Conservation (phyloP, 352 stramenopile genomes). For the Pythium coloratum region DNA sequence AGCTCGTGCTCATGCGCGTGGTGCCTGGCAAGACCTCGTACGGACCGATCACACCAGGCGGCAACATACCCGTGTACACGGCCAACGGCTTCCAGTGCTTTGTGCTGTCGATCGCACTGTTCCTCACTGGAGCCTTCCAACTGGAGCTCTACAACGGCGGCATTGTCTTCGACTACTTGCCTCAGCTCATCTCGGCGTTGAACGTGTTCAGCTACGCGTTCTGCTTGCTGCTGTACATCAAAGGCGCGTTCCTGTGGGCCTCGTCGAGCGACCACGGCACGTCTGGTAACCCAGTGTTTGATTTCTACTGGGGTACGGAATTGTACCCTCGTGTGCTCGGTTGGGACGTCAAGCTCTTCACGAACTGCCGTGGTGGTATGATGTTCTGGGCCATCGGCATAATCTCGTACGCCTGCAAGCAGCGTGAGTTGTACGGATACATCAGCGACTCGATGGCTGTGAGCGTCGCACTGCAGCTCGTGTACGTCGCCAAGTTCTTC, state of each 20-base stretch:
- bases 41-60: constrained; percentile 82
- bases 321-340: constrained; percentile 93
- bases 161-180: constrained; percentile 89
- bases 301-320: constrained; percentile 98
- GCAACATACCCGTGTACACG: constrained; percentile 91
- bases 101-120: constrained; percentile 81
- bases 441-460: constrained; percentile 89
- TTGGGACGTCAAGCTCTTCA: constrained; percentile 97
- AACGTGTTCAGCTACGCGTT: constrained; percentile 96
- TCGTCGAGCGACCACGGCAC: constrained; percentile 92
- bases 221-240: constrained; percentile 91
- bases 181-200: constrained; percentile 86
- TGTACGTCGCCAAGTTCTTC: constrained; percentile 99
- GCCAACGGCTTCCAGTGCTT: constrained; percentile 93
- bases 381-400: constrained; percentile 95
- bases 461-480: constrained; percentile 85
- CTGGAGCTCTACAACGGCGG: constrained; percentile 59
- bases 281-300: constrained; percentile 91
- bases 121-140: constrained; percentile 53
- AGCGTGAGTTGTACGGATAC: constrained; percentile 73
- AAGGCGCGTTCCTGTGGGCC: constrained; percentile 83
- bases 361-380: constrained; percentile 96
- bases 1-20: constrained; percentile 89
- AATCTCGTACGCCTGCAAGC: constrained; percentile 91
- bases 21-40: constrained; percentile 89